phyloP scores from a whole-genome alignment of 352 stramenopile species.

The Globisporangium abappressorium region DNA sequence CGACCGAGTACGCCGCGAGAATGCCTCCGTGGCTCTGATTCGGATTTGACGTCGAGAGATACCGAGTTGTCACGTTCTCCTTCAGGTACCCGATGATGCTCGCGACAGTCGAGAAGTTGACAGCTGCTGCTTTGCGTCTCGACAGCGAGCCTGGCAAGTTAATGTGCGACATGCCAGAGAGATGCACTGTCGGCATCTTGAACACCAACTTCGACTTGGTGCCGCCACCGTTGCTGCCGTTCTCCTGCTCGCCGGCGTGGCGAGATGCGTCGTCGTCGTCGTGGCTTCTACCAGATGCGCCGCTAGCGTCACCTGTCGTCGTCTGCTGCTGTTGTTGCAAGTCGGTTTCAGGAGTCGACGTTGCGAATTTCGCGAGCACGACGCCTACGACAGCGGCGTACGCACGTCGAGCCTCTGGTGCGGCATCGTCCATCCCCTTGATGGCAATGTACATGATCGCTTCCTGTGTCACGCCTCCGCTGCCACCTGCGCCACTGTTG shows the following conservation, averaged over 20 bases:
- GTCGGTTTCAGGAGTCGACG: constrained; percentile 43
- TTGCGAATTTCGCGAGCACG: constrained; percentile 76
- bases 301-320: constrained; percentile 8
- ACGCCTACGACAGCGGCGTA: constrained; percentile 69
- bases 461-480: constrained; percentile 51
- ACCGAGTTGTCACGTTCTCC: constrained; percentile 63
- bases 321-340: constrained; percentile 18
- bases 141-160: constrained; percentile 42
- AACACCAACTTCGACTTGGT: constrained; percentile 66
- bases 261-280: constrained; percentile 29
- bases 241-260: constrained; percentile 18
- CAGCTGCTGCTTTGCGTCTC: constrained; percentile 49
- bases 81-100: constrained; percentile 79
- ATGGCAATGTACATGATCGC: constrained; percentile 61
- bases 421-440: constrained; percentile 77
- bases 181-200: constrained; percentile 56
- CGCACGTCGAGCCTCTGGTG: constrained; percentile 56
- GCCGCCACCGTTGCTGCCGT: constrained; percentile 5
- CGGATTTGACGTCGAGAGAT: constrained; percentile 42
- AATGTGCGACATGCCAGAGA: constrained; percentile 57
- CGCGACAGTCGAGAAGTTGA: constrained; percentile 73
- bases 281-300: constrained; percentile 10
- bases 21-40: constrained; percentile 63
- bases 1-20: constrained; percentile 66
- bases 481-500: constrained; percentile 13